Percentiles rank a stretch among this genome's conserved stretches.
Evolutionary conservation across 1,284 basidiomycete species (phyloP).

Genomic region (Athelia sp.): DNA sequence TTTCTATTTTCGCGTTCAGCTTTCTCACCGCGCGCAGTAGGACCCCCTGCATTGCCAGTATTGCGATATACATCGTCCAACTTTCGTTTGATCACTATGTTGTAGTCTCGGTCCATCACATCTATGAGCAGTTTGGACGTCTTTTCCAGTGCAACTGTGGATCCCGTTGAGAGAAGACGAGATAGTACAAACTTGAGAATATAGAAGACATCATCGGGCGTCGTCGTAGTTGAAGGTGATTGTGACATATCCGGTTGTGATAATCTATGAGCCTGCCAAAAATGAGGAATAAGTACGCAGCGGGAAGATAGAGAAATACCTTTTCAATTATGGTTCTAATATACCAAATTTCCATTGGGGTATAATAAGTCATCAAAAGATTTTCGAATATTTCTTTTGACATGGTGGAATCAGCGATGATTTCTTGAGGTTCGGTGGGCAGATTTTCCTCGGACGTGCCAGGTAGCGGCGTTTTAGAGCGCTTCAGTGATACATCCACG

Average conservation of each 20-base stretch:
- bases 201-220: conserved; percentile 93
- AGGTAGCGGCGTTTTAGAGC: neutral
- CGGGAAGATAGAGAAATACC: conserved; percentile 34
- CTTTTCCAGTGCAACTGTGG: conserved; percentile 49
- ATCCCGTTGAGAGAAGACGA: conserved; percentile 73
- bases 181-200: conserved; percentile 81
- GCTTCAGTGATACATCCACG: conserved; percentile 6
- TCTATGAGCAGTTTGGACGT: conserved; percentile 63
- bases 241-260: conserved; percentile 68
- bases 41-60: conserved; percentile 30
- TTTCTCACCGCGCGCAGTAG: conserved; percentile 58
- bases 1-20: conserved; percentile 73
- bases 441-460: neutral
- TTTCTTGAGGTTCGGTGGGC: conserved; percentile 13
- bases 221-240: conserved; percentile 56
- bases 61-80: conserved; percentile 83
- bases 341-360: conserved; percentile 92
- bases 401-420: conserved; percentile 44
- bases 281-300: neutral
- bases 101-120: conserved; percentile 78
- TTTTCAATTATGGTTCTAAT: conserved; percentile 85
- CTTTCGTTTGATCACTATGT: conserved; percentile 72
- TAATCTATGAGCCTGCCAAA: conserved; percentile 61
- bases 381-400: conserved; percentile 64
- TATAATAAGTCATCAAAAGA: conserved; percentile 73